These are phyloP conservation scores for Vigna reflexopilosa DNA, from an alignment of 306 rosid genomes.

Conservation along the genomic window DNA sequence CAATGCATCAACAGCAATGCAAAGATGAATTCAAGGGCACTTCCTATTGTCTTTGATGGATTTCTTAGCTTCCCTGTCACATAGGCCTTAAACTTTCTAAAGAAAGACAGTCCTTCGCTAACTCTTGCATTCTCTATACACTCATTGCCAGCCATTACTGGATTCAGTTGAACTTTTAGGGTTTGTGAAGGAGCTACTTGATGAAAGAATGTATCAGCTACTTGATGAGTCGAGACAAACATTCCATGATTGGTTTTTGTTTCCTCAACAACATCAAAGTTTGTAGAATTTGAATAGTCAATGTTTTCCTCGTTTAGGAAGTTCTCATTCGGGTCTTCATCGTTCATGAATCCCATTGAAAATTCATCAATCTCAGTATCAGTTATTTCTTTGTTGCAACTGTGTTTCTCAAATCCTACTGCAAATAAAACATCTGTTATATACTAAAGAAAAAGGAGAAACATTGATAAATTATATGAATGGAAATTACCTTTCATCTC, in stretches of 20 bases:
- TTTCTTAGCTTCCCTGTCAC: conserved; percentile 45
- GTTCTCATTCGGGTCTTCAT: conserved; percentile 56
- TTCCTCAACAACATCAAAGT: conserved; percentile 85
- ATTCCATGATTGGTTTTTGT: conserved; percentile 80
- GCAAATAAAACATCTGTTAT: conserved; percentile 1
- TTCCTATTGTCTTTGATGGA: conserved; percentile 55
- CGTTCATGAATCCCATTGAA: conserved; percentile 76
- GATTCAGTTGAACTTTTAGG: conserved; percentile 76
- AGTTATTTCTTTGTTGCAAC: conserved; percentile 53
- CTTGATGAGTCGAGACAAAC: conserved; percentile 78
- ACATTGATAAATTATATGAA: neutral
- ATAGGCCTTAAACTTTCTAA: conserved; percentile 40
- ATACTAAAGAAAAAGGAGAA: too few relatives aligned
- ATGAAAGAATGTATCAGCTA: conserved; percentile 87
- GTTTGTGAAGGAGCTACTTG: conserved; percentile 86
- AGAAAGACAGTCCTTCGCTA: conserved; percentile 36
- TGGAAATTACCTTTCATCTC: conserved; percentile 62
- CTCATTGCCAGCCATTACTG: conserved; percentile 40
- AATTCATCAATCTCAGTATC: conserved; percentile 58
- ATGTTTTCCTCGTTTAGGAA: conserved; percentile 60
- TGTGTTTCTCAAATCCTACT: conserved; percentile 51
- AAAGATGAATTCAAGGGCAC: conserved; percentile 49
- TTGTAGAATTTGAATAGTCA: conserved; percentile 68
- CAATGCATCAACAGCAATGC: conserved; percentile 58
- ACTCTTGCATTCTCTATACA: conserved; percentile 38